phyloP scores from a whole-genome alignment of 1,284 basidiomycete species.

The Apiotrichum mycotoxinovorans region DNA sequence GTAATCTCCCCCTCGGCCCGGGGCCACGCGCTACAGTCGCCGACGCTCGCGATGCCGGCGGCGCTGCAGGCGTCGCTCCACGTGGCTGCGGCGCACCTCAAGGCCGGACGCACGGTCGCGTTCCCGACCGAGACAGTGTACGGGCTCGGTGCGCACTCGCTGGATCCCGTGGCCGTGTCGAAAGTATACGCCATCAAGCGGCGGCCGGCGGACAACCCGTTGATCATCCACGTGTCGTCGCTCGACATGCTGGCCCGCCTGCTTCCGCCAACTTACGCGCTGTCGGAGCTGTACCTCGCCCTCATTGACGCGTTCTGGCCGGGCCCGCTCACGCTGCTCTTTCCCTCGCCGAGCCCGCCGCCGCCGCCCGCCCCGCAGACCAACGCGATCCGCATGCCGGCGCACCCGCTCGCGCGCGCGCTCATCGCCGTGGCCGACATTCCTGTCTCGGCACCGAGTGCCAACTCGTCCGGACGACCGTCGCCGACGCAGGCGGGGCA shows the following conservation, averaged over 20 bases:
- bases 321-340: constrained; percentile 86
- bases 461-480: constrained; percentile 90
- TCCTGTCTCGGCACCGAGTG: constrained; percentile 91
- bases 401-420: constrained; percentile 85
- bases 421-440: constrained; percentile 71
- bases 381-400: constrained; percentile 90
- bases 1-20: constrained; percentile 19
- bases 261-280: constrained; percentile 61
- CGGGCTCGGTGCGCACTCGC: constrained; percentile 84
- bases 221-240: constrained; percentile 95
- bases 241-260: constrained; percentile 71
- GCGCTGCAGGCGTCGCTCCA: constrained; percentile 29
- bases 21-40: constrained; percentile 35
- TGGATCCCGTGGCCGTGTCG: constrained; percentile 60
- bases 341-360: constrained; percentile 61
- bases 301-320: constrained; percentile 91
- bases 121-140: constrained; percentile 99
- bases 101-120: constrained; percentile 58
- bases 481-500: constrained; percentile 90
- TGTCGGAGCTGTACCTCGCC: constrained; percentile 63
- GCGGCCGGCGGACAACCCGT: constrained; percentile 89
- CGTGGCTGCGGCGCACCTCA: constrained; percentile 38
- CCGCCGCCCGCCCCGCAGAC: constrained; percentile 56
- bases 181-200: constrained; percentile 88
- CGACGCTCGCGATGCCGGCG: constrained; percentile 27